These are phyloP conservation scores for Aureobasidium musti DNA, from an alignment of 2,329 filamentous ascomycete species.

Conservation along the genomic window DNA sequence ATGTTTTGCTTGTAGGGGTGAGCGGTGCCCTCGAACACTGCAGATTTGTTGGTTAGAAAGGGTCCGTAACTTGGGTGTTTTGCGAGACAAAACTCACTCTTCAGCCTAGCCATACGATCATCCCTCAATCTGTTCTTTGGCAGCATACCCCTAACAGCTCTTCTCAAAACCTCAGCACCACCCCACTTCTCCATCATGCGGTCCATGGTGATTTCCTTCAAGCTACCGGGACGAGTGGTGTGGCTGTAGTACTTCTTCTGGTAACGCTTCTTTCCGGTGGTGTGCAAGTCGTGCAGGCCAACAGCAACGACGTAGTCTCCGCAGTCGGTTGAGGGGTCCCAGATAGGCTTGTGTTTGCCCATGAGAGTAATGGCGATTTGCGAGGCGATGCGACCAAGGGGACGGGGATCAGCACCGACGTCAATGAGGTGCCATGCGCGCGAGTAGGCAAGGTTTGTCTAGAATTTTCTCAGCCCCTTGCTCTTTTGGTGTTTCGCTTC, in stretches of 20 bases:
- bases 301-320: constrained; percentile 98
- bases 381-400: constrained; percentile 86
- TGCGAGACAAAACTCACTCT: constrained; percentile 56
- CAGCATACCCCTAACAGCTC: constrained; percentile 94
- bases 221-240: constrained; percentile 82
- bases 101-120: constrained; percentile 81
- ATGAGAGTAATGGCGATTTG: constrained; percentile 85
- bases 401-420: constrained; percentile 65
- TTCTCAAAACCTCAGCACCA: constrained; percentile 84
- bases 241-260: constrained; percentile 97
- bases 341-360: constrained; percentile 99
- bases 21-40: constrained; percentile 84
- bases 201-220: constrained; percentile 92
- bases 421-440: constrained; percentile 93
- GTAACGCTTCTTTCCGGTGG: constrained; percentile 86
- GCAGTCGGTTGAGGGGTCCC: constrained; percentile 95
- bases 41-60: constrained; percentile 12
- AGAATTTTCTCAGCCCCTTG: constrained; percentile 23
- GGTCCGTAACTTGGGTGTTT: background rate
- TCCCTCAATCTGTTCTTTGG: constrained; percentile 94
- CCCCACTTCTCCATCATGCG: constrained; percentile 91
- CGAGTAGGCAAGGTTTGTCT: constrained; percentile 97
- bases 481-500: background rate
- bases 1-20: constrained; percentile 94
- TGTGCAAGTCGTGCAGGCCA: constrained; percentile 81